phyloP scores from a whole-genome alignment of 176 grass and related monocot genomes.

The Eragrostis nindensis region DNA sequence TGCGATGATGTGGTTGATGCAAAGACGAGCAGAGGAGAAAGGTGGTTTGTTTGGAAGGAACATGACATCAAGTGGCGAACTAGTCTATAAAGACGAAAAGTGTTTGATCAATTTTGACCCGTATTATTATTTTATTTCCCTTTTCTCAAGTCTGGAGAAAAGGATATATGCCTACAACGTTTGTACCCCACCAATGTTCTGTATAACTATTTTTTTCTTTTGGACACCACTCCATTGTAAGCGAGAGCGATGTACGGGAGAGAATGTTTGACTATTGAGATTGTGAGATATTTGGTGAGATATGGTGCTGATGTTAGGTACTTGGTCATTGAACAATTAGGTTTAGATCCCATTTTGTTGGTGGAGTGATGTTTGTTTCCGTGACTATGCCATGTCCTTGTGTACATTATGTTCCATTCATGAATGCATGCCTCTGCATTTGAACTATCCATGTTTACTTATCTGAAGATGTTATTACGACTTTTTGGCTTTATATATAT shows the following conservation, averaged over 20 bases:
- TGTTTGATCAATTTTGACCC: conserved; percentile 11
- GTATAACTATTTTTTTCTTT: not conserved
- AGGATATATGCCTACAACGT: conserved; percentile 23
- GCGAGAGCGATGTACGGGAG: not conserved
- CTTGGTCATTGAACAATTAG: conserved; percentile 2
- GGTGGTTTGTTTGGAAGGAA: conserved; percentile 26
- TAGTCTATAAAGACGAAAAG: conserved; percentile 27
- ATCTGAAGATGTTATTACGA: not conserved
- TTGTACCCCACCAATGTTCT: not conserved
- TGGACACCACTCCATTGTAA: conserved; percentile 3
- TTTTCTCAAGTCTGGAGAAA: conserved; percentile 46
- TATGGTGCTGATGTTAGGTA: conserved; percentile 20
- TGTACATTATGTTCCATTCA: conserved; percentile 24
- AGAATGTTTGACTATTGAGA: conserved; percentile 39
- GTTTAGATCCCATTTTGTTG: conserved; percentile 28
- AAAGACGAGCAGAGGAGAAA: conserved; percentile 35
- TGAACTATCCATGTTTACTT: not conserved
- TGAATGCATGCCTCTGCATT: not conserved
- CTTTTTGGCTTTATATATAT: no score
- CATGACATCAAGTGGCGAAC: conserved; percentile 29
- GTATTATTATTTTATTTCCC: not conserved
- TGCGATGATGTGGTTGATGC: conserved; percentile 42
- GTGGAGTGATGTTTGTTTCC: conserved; percentile 9
- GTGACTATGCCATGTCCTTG: not conserved
- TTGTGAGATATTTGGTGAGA: conserved; percentile 32